Percentiles rank a stretch among this genome's conserved stretches.
Evolutionary conservation across 148 eudicot genomes (phyloP).

Genomic region (Pharnaceum exiguum): DNA sequence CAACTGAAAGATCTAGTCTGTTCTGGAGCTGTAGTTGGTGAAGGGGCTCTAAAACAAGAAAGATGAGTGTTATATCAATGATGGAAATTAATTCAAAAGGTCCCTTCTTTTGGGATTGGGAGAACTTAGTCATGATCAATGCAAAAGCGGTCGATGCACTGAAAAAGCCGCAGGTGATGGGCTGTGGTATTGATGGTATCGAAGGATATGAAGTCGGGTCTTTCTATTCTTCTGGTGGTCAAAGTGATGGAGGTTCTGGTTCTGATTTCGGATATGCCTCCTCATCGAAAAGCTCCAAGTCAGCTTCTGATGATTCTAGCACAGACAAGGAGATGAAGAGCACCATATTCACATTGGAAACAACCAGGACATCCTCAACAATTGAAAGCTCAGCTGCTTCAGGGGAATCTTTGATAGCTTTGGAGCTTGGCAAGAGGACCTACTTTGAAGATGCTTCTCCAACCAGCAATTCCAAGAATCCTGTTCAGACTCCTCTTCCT

Average conservation of each 20-base stretch:
- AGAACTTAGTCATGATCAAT: slow-evolving; percentile 52
- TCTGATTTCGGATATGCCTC: slow-evolving; percentile 65
- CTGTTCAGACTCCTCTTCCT: slow-evolving; percentile 32
- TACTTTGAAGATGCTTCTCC: slow-evolving; percentile 58
- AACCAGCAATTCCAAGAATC: slow-evolving; percentile 34
- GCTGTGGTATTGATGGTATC: slow-evolving; percentile 57
- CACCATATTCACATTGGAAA: slow-evolving; percentile 34
- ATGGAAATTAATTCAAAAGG: slow-evolving; percentile 80
- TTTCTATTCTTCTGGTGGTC: slow-evolving; percentile 56
- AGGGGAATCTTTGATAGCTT: slow-evolving; percentile 71
- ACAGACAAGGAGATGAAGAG: slow-evolving; percentile 37
- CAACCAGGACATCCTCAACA: slow-evolving; percentile 35
- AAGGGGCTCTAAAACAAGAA: neutral
- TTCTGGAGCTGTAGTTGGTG: neutral
- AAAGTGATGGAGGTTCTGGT: slow-evolving; percentile 35
- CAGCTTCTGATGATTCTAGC: slow-evolving; percentile 70
- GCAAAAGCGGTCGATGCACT: slow-evolving; percentile 50
- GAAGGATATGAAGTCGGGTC: slow-evolving; percentile 67
- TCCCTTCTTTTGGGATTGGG: slow-evolving; percentile 76
- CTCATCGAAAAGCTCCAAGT: slow-evolving; percentile 71
- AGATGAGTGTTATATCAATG: slow-evolving; percentile 33
- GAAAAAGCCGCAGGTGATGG: slow-evolving; percentile 47
- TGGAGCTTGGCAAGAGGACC: slow-evolving; percentile 81
- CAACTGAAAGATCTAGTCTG: slow-evolving; percentile 9
- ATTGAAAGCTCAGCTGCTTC: slow-evolving; percentile 60